A percentile compares a stretch with the other conserved stretches of the same genome.
phyloP scores from a whole-genome alignment of 805 yeast species.

The Candida odintsovae region DNA sequence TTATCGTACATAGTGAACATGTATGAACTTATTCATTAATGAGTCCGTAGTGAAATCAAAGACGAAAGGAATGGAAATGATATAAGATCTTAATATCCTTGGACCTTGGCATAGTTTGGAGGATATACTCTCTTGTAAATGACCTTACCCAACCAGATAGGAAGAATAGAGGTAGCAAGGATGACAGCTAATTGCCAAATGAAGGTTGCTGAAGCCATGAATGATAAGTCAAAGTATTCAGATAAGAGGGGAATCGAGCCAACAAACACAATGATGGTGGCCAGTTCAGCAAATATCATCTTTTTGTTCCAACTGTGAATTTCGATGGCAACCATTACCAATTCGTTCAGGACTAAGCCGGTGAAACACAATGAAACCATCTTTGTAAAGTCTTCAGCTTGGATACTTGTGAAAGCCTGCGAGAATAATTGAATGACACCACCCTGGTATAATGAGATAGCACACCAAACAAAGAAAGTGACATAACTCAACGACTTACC shows the following conservation, averaged over 20 bases:
- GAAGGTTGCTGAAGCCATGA: conserved; percentile 52
- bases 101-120: conserved; percentile 96
- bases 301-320: conserved; percentile 84
- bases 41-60: conserved; percentile 17
- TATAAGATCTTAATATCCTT: conserved; percentile 46
- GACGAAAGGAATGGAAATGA: conserved; percentile 16
- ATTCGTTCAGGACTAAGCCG: conserved; percentile 74
- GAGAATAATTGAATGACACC: conserved; percentile 74
- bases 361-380: conserved; percentile 89
- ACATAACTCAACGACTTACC: conserved; percentile 82
- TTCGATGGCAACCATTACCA: conserved; percentile 89
- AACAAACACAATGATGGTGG: conserved; percentile 62
- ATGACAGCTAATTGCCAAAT: conserved; percentile 66
- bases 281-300: conserved; percentile 68
- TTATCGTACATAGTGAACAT: no score
- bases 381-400: conserved; percentile 44
- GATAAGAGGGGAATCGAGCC: conserved; percentile 76
- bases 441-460: conserved; percentile 90
- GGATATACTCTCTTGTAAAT: conserved; percentile 76
- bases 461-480: conserved; percentile 89
- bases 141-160: conserved; percentile 83
- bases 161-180: conserved; percentile 66
- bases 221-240: conserved; percentile 79
- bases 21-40: background rate
- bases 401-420: conserved; percentile 67